These are phyloP conservation scores for Rhizopogon rudus DNA, from an alignment of 768 basidiomycete species.

Conservation along the genomic window DNA sequence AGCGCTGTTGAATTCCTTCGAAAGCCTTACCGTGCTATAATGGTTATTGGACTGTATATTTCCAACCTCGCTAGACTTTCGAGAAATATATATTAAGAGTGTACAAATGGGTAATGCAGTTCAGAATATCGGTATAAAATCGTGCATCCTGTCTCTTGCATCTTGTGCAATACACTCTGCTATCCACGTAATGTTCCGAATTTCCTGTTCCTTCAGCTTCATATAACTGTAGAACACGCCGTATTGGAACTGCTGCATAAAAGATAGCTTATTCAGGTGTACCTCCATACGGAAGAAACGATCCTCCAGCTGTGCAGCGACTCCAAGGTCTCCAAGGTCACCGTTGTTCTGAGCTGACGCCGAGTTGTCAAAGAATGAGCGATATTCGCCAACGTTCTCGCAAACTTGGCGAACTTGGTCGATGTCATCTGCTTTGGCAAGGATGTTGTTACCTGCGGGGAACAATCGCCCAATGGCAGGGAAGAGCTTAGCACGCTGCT, in stretches of 20 bases:
- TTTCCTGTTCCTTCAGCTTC: slow-evolving; percentile 89
- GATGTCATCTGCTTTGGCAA: slow-evolving; percentile 92
- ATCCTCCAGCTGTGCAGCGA: slow-evolving; percentile 78
- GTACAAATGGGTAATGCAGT: background rate
- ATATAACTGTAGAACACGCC: slow-evolving; percentile 91
- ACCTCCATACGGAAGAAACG: slow-evolving; percentile 94
- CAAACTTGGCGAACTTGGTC: slow-evolving; percentile 87
- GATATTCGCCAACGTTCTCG: slow-evolving; percentile 87
- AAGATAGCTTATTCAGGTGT: slow-evolving; percentile 88
- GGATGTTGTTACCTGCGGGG: slow-evolving; percentile 92
- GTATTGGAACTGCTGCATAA: slow-evolving; percentile 96
- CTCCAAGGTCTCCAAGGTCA: slow-evolving; percentile 39
- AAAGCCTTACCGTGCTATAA: too few relatives aligned
- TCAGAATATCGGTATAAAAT: slow-evolving; percentile 91
- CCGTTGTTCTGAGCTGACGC: slow-evolving; percentile 26
- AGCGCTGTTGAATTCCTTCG: too few relatives aligned
- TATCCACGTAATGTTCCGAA: slow-evolving; percentile 87
- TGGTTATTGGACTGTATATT: too few relatives aligned
- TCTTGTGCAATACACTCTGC: slow-evolving; percentile 98
- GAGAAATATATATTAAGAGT: background rate
- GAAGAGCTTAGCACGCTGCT: slow-evolving; percentile 91
- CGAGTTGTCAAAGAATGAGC: slow-evolving; percentile 76
- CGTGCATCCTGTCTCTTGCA: slow-evolving; percentile 91
- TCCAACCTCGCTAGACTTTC: too few relatives aligned
- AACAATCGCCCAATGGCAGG: slow-evolving; percentile 90